These are phyloP conservation scores for Gastrolobium bilobum DNA, from an alignment of 306 rosid genomes.

Conservation along the genomic window DNA sequence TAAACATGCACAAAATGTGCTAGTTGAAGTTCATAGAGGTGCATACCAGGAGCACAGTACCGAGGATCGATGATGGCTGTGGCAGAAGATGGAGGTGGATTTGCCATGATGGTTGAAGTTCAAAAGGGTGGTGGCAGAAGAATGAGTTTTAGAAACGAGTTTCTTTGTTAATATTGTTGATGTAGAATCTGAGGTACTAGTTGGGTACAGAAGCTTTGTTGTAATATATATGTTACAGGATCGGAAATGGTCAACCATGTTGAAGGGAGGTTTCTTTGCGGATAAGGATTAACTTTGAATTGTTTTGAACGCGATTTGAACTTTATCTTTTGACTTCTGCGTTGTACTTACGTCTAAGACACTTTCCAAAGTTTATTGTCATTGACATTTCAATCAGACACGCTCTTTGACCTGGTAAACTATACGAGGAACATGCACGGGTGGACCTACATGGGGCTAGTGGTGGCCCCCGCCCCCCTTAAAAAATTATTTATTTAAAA, in stretches of 20 bases:
- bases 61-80: not conserved
- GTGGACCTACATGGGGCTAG: too few species aligned
- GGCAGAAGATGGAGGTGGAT: not conserved
- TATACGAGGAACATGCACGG: too few species aligned
- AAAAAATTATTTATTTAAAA: too few species aligned
- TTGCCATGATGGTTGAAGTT: not conserved
- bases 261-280: slow-evolving; percentile 22
- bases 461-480: too few species aligned
- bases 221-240: not conserved
- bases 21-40: not conserved
- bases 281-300: not conserved
- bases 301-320: too few species aligned
- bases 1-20: too few species aligned
- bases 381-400: not conserved
- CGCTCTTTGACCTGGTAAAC: too few species aligned
- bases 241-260: slow-evolving; percentile 30
- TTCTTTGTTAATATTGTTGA: not conserved
- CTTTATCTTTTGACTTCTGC: not conserved
- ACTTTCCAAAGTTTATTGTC: too few species aligned
- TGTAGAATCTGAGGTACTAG: not conserved
- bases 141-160: not conserved
- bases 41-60: slow-evolving; percentile 34
- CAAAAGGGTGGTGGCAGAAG: not conserved
- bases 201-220: not conserved
- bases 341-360: too few species aligned